Evolutionary conservation across 768 basidiomycete species (phyloP).

Genomic region (Psilocybe cubensis): DNA sequence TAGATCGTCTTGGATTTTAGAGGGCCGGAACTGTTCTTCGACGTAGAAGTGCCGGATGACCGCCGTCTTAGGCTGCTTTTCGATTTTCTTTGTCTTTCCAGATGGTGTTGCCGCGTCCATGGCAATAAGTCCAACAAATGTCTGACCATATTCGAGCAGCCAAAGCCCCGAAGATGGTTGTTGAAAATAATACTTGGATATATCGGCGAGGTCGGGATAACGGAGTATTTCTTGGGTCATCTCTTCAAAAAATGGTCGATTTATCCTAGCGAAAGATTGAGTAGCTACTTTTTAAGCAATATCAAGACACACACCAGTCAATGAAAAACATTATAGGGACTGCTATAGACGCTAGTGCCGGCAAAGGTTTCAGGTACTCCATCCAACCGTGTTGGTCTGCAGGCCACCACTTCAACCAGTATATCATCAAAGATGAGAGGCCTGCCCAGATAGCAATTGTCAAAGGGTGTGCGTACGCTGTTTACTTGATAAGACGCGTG

Average conservation of each 20-base stretch:
- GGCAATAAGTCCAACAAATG: slow-evolving; percentile 70
- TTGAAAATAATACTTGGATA: slow-evolving; percentile 57
- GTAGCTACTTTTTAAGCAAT: not conserved
- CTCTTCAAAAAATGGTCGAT: slow-evolving; percentile 70
- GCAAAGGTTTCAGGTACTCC: slow-evolving; percentile 62
- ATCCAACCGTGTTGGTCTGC: slow-evolving; percentile 41
- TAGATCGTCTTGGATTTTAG: slow-evolving; percentile 67
- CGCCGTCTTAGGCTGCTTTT: slow-evolving; percentile 47
- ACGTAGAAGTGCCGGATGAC: slow-evolving; percentile 77
- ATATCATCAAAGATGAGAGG: slow-evolving; percentile 59
- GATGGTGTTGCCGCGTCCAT: slow-evolving; percentile 62
- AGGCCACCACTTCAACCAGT: slow-evolving; percentile 74
- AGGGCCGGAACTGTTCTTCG: slow-evolving; percentile 61
- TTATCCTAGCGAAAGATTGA: slow-evolving; percentile 51
- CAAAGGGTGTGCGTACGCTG: slow-evolving; percentile 64
- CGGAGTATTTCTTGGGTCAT: slow-evolving; percentile 53
- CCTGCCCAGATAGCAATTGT: slow-evolving; percentile 63
- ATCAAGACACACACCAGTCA: slow-evolving; percentile 60
- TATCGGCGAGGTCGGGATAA: slow-evolving; percentile 56
- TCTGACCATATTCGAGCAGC: slow-evolving; percentile 62
- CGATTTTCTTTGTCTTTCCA: slow-evolving; percentile 23
- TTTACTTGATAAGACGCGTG: slow-evolving; percentile 6
- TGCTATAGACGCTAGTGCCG: slow-evolving; percentile 64
- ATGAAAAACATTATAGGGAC: slow-evolving; percentile 67
- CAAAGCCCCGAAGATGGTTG: slow-evolving; percentile 71